A percentile compares a stretch with the other conserved stretches of the same genome.
phyloP scores from a whole-genome alignment of 495 filamentous ascomycete genomes.

The Friedmanniomyces simplex region DNA sequence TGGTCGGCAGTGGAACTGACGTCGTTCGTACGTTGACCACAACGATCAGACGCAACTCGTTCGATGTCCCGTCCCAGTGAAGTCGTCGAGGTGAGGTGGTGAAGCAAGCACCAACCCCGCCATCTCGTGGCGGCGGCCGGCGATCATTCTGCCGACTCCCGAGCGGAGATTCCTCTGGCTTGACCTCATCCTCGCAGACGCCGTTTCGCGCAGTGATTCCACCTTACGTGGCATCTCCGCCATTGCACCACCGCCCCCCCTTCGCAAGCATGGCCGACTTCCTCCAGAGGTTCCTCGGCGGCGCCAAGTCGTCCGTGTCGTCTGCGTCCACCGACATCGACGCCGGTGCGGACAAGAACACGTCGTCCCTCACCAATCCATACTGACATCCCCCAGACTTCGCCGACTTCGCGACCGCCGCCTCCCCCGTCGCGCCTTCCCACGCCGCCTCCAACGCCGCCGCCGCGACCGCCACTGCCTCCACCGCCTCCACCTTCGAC shows the following conservation, averaged over 20 bases:
- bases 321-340: slow-evolving; percentile 21
- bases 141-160: no score
- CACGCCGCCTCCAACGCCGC: slow-evolving; percentile 17
- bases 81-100: background rate
- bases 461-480: slow-evolving; percentile 37
- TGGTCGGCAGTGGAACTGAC: no score
- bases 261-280: slow-evolving; percentile 27
- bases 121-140: no score
- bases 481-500: slow-evolving; percentile 34
- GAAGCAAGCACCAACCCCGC: no score
- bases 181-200: background rate
- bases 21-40: no score
- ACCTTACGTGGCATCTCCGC: slow-evolving; percentile 3
- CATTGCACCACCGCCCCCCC: background rate
- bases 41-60: no score
- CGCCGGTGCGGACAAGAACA: slow-evolving; percentile 7
- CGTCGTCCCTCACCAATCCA: background rate
- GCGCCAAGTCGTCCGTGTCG: slow-evolving; percentile 21
- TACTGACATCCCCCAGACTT: slow-evolving; percentile 33
- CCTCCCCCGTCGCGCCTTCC: slow-evolving; percentile 35
- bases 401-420: slow-evolving; percentile 38
- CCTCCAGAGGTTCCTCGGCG: slow-evolving; percentile 29
- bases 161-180: background rate
- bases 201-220: no score
- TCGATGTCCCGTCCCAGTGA: no score